Evolutionary conservation across 2,329 filamentous ascomycete species (phyloP).

Genomic region (Scopulariopsis brevicaulis): DNA sequence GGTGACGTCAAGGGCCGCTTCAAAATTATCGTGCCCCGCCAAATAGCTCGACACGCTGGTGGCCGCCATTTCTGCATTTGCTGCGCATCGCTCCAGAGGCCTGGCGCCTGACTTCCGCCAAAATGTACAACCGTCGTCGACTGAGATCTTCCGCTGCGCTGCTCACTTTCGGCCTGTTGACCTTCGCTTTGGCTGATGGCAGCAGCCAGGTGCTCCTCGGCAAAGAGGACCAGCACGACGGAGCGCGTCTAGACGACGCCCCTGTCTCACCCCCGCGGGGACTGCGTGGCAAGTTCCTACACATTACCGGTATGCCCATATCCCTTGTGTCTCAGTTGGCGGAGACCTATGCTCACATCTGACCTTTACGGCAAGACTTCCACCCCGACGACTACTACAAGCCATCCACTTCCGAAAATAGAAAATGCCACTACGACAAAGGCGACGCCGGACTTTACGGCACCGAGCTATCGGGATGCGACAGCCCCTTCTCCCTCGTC

Average conservation of each 20-base stretch:
- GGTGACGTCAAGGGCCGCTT: not conserved
- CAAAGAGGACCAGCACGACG: slow-evolving; percentile 1
- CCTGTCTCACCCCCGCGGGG: slow-evolving; percentile 20
- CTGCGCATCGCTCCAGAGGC: not conserved
- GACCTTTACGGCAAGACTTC: slow-evolving; percentile 49
- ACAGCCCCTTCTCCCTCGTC: slow-evolving; percentile 68
- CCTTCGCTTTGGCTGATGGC: slow-evolving; percentile 13
- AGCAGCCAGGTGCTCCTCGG: not conserved
- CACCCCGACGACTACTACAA: slow-evolving; percentile 88
- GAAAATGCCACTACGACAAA: slow-evolving; percentile 65
- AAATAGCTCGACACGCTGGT: not conserved
- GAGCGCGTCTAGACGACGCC: slow-evolving; percentile 6
- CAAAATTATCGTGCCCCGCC: not conserved
- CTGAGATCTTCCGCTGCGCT: slow-evolving; percentile 12
- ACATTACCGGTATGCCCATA: slow-evolving; percentile 63
- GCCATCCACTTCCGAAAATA: slow-evolving; percentile 58
- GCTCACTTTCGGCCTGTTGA: slow-evolving; percentile 17
- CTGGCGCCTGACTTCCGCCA: not conserved
- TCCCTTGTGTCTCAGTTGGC: slow-evolving; percentile 5
- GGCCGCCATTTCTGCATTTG: not conserved
- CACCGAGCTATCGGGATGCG: slow-evolving; percentile 79
- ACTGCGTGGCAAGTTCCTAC: slow-evolving; percentile 68
- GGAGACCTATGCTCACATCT: not conserved
- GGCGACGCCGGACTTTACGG: slow-evolving; percentile 75
- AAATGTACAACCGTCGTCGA: not conserved